Conservation (phyloP, 768 basidiomycete species). For the Mycena sanguinolenta region DNA sequence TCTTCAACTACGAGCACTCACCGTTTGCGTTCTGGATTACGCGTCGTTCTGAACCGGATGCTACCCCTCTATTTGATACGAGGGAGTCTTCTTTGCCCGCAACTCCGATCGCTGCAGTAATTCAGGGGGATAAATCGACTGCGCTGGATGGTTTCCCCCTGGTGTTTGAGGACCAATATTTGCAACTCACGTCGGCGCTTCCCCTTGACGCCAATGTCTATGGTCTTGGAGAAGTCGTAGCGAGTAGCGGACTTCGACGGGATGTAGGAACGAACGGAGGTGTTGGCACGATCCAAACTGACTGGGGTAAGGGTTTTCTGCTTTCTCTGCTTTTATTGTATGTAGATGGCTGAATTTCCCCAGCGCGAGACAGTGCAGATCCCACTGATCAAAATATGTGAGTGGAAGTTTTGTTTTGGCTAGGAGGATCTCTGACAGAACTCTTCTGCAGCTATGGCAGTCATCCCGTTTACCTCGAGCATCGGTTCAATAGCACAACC, state of each 20-base stretch:
- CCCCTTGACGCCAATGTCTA: conserved; percentile 80
- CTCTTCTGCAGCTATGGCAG: conserved; percentile 63
- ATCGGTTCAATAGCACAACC: conserved; percentile 68
- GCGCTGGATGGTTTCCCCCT: conserved; percentile 75
- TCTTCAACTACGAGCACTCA: conserved; percentile 73
- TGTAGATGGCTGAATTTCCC: conserved; percentile 16
- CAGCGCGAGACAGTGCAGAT: conserved; percentile 69
- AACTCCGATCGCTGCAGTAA: conserved; percentile 67
- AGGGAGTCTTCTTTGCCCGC: conserved; percentile 70
- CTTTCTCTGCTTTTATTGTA: conserved; percentile 8
- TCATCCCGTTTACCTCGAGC: conserved; percentile 80
- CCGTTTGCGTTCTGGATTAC: conserved; percentile 90
- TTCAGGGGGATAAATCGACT: conserved; percentile 63
- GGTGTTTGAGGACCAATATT: conserved; percentile 84
- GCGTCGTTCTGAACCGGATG: conserved; percentile 70
- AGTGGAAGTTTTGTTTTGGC: conserved; percentile 20
- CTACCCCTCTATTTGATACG: conserved; percentile 77
- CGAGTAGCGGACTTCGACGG: conserved; percentile 77
- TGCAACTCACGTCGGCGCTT: conserved; percentile 79
- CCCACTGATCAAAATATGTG: conserved; percentile 73
- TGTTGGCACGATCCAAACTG: conserved; percentile 73
- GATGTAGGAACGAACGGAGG: conserved; percentile 63
- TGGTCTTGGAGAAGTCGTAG: conserved; percentile 80
- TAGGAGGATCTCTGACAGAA: conserved; percentile 14
- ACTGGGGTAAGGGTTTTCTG: conserved; percentile 56